These are phyloP conservation scores for Aspergillus sergii DNA, from an alignment of 2,329 filamentous ascomycete genomes.

Conservation along the genomic window DNA sequence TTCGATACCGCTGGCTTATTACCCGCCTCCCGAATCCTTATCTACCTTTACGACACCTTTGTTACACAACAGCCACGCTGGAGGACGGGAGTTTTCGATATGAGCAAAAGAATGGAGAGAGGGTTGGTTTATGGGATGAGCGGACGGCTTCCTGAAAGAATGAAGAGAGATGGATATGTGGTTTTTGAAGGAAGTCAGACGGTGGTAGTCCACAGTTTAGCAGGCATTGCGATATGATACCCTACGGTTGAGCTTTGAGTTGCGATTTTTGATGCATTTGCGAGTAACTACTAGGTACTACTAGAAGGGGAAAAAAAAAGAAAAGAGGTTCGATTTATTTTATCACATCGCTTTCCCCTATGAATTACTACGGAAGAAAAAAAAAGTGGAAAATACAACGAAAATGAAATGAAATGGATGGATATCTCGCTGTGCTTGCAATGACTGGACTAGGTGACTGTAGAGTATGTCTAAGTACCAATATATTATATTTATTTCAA, in stretches of 20 bases:
- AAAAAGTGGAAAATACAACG: background rate
- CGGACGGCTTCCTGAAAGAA: constrained; percentile 5
- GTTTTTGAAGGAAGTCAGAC: constrained; percentile 23
- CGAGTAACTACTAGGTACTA: constrained; percentile 13
- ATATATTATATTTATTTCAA: too few species aligned
- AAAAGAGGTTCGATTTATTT: background rate
- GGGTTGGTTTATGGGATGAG: background rate
- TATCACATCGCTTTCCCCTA: background rate
- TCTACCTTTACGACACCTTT: background rate
- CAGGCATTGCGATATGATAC: constrained; percentile 48
- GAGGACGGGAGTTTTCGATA: background rate
- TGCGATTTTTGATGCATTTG: constrained; percentile 26
- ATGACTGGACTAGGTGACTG: background rate
- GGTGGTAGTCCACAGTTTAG: constrained; percentile 42
- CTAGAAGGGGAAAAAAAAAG: constrained; percentile 5
- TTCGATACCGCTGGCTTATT: background rate
- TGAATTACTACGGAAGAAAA: background rate
- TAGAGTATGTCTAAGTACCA: background rate
- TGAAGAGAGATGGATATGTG: background rate
- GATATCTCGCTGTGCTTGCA: background rate
- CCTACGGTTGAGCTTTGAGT: constrained; percentile 43
- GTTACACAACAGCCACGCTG: background rate
- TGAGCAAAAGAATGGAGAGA: background rate
- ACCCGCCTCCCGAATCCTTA: background rate
- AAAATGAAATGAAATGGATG: background rate